phyloP scores from a whole-genome alignment of 768 basidiomycete genomes.

The Harrya chromipes region DNA sequence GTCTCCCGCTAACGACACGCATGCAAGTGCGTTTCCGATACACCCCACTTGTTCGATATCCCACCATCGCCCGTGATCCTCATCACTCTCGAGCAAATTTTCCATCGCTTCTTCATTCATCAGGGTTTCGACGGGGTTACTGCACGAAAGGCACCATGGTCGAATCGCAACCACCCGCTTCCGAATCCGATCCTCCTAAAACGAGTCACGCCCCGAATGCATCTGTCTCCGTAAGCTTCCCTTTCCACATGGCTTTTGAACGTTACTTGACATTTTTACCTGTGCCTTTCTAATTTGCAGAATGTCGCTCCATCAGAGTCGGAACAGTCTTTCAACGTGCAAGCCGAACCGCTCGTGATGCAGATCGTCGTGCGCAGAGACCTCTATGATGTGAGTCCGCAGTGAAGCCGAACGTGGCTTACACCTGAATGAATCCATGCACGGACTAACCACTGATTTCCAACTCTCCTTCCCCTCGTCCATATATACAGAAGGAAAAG shows the following conservation, averaged over 20 bases:
- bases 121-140: too few relatives aligned
- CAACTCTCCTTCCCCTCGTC: too few relatives aligned
- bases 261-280: too few relatives aligned
- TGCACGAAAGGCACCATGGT: background rate
- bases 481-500: conserved; percentile 31
- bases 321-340: background rate
- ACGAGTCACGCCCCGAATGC: too few relatives aligned
- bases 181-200: too few relatives aligned
- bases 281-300: background rate
- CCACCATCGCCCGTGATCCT: too few relatives aligned
- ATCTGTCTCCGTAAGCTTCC: background rate
- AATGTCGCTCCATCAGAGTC: background rate
- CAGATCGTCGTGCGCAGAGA: conserved; percentile 44
- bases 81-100: too few relatives aligned
- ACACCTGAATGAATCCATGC: background rate
- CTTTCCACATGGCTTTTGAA: too few relatives aligned
- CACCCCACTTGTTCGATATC: too few relatives aligned
- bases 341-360: conserved; percentile 35
- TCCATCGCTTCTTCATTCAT: too few relatives aligned
- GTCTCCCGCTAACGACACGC: too few relatives aligned
- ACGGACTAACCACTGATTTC: background rate
- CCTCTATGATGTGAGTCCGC: conserved; percentile 36
- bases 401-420: background rate
- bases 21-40: too few relatives aligned
- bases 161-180: background rate